These are phyloP conservation scores for Nymphaea colorata DNA, from an alignment of 164 flowering plant genomes.

Conservation along the genomic window DNA sequence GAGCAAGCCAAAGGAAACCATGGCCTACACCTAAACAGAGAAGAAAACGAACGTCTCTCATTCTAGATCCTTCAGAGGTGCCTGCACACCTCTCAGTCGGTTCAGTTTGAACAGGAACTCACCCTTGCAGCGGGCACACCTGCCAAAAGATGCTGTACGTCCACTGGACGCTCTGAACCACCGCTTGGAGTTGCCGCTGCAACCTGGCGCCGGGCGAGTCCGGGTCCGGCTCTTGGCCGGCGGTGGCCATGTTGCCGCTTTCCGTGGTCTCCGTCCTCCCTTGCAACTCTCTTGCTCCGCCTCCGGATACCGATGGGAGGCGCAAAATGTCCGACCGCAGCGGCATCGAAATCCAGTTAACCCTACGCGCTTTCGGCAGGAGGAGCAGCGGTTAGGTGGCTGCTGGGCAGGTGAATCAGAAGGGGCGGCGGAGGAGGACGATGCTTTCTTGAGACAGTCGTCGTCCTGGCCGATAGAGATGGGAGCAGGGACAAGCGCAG, in stretches of 20 bases:
- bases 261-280: background rate
- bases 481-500: slow-evolving; percentile 1
- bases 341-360: slow-evolving; percentile 57
- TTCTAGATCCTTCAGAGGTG: too few relatives aligned
- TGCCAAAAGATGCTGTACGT: slow-evolving; percentile 91
- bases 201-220: slow-evolving; percentile 16
- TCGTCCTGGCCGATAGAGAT: slow-evolving; percentile 6
- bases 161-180: slow-evolving; percentile 81
- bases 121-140: slow-evolving; percentile 86
- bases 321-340: slow-evolving; percentile 56
- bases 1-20: too few relatives aligned
- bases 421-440: slow-evolving; percentile 1
- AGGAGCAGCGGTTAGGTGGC: slow-evolving; percentile 32
- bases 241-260: background rate
- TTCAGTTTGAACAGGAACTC: slow-evolving; percentile 1
- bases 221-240: slow-evolving; percentile 16
- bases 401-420: background rate
- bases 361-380: slow-evolving; percentile 52
- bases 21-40: too few relatives aligned
- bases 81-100: too few relatives aligned
- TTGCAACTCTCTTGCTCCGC: too few relatives aligned
- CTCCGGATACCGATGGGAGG: slow-evolving; percentile 71
- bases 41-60: too few relatives aligned
- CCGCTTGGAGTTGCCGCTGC: slow-evolving; percentile 60
- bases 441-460: background rate